A percentile compares a stretch with the other conserved stretches of the same genome.
phyloP scores from a whole-genome alignment of 1,284 basidiomycete genomes.

The Inonotus obliquus region DNA sequence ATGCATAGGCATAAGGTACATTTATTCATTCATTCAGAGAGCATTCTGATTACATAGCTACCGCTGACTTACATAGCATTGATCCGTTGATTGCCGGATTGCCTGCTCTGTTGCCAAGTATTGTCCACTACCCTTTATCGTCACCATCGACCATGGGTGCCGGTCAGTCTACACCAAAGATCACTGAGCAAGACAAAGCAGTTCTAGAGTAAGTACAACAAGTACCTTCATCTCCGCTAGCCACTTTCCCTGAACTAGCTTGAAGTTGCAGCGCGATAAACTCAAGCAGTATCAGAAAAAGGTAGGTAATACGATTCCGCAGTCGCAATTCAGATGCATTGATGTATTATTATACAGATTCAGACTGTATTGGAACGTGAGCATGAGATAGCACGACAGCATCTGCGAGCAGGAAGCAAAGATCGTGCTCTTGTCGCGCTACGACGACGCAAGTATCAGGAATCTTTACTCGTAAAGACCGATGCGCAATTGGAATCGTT shows the following conservation, averaged over 20 bases:
- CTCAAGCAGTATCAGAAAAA: constrained; percentile 93
- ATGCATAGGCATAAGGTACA: too few species aligned
- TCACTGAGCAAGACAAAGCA: constrained; percentile 90
- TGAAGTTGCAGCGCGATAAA: constrained; percentile 95
- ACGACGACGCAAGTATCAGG: constrained; percentile 90
- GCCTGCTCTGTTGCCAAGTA: too few species aligned
- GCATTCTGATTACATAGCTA: not conserved
- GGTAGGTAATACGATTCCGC: constrained; percentile 53
- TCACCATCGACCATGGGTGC: constrained; percentile 47
- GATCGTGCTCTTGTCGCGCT: constrained; percentile 84
- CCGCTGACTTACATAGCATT: not conserved
- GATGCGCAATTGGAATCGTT: constrained; percentile 87
- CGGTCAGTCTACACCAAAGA: constrained; percentile 79
- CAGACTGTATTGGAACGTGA: constrained; percentile 85
- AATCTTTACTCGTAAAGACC: constrained; percentile 82
- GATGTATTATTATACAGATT: constrained; percentile 51
- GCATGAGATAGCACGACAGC: constrained; percentile 82
- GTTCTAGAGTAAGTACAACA: constrained; percentile 77
- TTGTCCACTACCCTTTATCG: too few species aligned
- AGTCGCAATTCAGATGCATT: not conserved
- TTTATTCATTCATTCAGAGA: too few species aligned
- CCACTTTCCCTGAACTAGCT: constrained; percentile 37
- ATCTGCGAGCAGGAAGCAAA: constrained; percentile 80
- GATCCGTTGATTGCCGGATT: not conserved
- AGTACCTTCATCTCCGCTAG: not conserved